Percentiles rank a stretch among this genome's conserved stretches.
phyloP scores from a whole-genome alignment of 331 rosid genomes.

The Acacia pycnantha region DNA sequence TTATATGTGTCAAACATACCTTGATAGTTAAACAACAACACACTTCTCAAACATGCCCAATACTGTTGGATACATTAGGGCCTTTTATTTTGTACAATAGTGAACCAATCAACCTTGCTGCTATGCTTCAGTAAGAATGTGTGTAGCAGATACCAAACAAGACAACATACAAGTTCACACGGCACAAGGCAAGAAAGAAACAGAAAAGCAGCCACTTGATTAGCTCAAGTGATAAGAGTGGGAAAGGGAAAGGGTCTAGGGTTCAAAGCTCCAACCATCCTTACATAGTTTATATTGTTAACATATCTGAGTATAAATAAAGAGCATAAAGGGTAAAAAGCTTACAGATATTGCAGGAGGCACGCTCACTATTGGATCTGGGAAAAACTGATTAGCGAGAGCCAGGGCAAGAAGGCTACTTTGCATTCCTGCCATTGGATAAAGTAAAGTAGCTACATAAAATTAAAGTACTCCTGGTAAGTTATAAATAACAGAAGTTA shows the following conservation, averaged over 20 bases:
- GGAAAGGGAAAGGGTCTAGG: not conserved
- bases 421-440: constrained; percentile 76
- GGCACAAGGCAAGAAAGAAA: not conserved
- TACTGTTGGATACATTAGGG: not conserved
- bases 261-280: not conserved
- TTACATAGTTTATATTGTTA: not conserved
- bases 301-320: not conserved
- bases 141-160: not conserved
- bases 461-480: constrained; percentile 5
- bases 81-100: constrained; percentile 10
- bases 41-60: constrained; percentile 6
- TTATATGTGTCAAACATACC: not conserved
- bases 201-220: not conserved
- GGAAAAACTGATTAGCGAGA: constrained; percentile 84
- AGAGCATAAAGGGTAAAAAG: constrained; percentile 26
- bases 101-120: constrained; percentile 13
- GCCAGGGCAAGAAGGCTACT: constrained; percentile 98
- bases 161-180: not conserved
- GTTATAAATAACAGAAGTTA: constrained; percentile 20
- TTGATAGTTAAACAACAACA: not conserved
- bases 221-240: not conserved
- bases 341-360: constrained; percentile 97
- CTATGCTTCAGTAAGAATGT: constrained; percentile 8
- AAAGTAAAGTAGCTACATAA: constrained; percentile 14
- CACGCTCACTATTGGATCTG: constrained; percentile 78